Percentiles rank a stretch among this genome's conserved stretches.
phyloP scores from a whole-genome alignment of 1,139 yeast genomes.

The Pneumocystis carinii region DNA sequence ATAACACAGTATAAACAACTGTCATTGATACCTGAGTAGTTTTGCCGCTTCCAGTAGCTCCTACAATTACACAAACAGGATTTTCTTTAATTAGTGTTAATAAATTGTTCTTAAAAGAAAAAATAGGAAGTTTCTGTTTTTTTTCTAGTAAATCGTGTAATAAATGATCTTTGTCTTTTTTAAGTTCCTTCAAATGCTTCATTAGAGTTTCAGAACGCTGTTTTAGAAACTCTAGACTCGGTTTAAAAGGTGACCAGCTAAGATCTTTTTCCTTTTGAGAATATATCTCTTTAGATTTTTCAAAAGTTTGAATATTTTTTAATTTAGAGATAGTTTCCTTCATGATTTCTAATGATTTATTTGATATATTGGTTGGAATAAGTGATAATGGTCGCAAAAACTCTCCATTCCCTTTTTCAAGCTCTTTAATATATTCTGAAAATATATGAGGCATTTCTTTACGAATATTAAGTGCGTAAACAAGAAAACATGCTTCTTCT shows the following conservation, averaged over 20 bases:
- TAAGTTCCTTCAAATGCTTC: neutral
- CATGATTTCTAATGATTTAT: conserved; percentile 5
- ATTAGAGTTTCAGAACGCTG: neutral
- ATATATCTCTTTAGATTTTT: neutral
- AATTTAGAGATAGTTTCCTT: conserved; percentile 1
- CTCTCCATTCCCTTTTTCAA: conserved; percentile 13
- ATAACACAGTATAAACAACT: neutral
- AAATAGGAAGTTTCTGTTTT: conserved; percentile 14
- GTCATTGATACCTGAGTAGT: conserved; percentile 49
- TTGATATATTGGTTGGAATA: conserved; percentile 6
- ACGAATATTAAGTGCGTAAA: conserved; percentile 12
- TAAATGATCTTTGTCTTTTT: neutral
- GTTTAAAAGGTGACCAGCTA: neutral
- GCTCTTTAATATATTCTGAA: conserved; percentile 11
- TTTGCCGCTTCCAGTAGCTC: conserved; percentile 97
- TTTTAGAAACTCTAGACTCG: neutral
- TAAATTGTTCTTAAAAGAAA: conserved; percentile 9
- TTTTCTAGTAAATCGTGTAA: conserved; percentile 11
- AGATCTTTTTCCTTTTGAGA: neutral
- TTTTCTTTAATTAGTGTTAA: conserved; percentile 21
- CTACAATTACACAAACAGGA: conserved; percentile 77
- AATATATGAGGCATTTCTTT: conserved; percentile 11
- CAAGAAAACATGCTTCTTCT: conserved; percentile 10
- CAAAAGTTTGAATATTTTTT: neutral
- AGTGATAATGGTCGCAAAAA: conserved; percentile 11